Base-by-base conservation (phyloP, 179 eudicot species). In the Corrigiola litoralis region DNA sequence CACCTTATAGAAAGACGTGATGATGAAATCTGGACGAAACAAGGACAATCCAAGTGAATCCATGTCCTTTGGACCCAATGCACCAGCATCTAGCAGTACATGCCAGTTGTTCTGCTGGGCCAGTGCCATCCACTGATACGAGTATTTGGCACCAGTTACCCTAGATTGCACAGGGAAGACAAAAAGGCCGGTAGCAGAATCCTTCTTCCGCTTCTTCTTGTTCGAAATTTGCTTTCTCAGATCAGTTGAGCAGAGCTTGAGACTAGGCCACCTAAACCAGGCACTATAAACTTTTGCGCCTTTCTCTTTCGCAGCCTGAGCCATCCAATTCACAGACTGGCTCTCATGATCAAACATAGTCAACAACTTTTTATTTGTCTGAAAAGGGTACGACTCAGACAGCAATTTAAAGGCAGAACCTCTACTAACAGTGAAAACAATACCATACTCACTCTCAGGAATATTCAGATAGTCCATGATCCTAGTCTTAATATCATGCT, bases 81-180 rank as follows among this genome's bases (percentile, higher is more conserved):
- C 82, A 60, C 99, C 99, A 10, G 99, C 99, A 78, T 95, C 99
- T 32, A 95, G 87, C 75, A 86, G 77, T 12, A 95, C 99, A 77
- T 95, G 99, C 99, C 99, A 95, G 66, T 91, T 85, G 82, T 95
- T 91, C 74, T 95, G 99, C 71, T 95, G 97, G 8, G 99, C 99
- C 55, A 95, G 68, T 27, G 99, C 96, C 99, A 95, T 91, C 99
- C 99, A 95, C 60, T 95, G 99, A 70, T 95, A 95, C 21, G 99
- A 95, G 75, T 95, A 95, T 79, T 95, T 95, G 6, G 97, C 92
- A 38, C 99, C 99, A 1, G 96, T 91, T 28, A 95, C 99, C 42
- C 99, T 80, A 36, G 97, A 95, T 71, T 95, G 99, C 20, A 95
- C 99, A 42, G 99, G 99, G 56, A 95, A 95, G 25, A 85, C 99